A percentile compares a stretch with the other conserved stretches of the same genome.
These are phyloP conservation scores for Candida sanyaensis DNA, from an alignment of 1,139 yeast species.

Conservation along the genomic window DNA sequence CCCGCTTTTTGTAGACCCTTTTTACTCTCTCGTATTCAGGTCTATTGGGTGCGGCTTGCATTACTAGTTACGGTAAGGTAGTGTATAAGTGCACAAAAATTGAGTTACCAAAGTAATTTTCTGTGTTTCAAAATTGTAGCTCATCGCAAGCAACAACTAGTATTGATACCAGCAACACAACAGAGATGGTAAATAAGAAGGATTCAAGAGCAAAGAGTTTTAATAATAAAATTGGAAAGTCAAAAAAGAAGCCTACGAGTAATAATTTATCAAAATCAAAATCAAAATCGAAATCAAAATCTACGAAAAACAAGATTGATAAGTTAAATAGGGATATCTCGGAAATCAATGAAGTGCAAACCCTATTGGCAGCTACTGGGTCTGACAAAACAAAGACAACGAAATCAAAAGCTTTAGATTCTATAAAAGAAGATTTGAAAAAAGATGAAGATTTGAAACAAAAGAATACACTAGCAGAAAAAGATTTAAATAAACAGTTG, in stretches of 20 bases:
- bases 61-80: not conserved
- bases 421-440: slow-evolving; percentile 44
- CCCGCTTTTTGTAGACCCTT: slow-evolving; percentile 43
- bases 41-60: not conserved
- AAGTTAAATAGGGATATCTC: slow-evolving; percentile 43
- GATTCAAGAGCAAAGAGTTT: not conserved
- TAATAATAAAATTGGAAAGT: slow-evolving; percentile 2
- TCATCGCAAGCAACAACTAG: not conserved
- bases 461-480: slow-evolving; percentile 45
- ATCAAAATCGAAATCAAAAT: slow-evolving; percentile 25
- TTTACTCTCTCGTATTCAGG: too few species aligned
- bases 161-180: not conserved
- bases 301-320: slow-evolving; percentile 41
- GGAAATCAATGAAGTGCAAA: slow-evolving; percentile 39
- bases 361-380: slow-evolving; percentile 17
- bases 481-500: slow-evolving; percentile 56
- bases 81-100: too few species aligned
- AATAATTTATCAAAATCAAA: slow-evolving; percentile 15
- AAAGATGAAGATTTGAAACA: slow-evolving; percentile 39
- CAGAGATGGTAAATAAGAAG: slow-evolving; percentile 1
- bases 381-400: slow-evolving; percentile 9
- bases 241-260: slow-evolving; percentile 4
- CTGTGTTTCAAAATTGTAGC: not conserved
- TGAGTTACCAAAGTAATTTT: too few species aligned
- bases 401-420: slow-evolving; percentile 30